phyloP scores from a whole-genome alignment of 2,329 filamentous ascomycete genomes.

The Fusarium palustre region DNA sequence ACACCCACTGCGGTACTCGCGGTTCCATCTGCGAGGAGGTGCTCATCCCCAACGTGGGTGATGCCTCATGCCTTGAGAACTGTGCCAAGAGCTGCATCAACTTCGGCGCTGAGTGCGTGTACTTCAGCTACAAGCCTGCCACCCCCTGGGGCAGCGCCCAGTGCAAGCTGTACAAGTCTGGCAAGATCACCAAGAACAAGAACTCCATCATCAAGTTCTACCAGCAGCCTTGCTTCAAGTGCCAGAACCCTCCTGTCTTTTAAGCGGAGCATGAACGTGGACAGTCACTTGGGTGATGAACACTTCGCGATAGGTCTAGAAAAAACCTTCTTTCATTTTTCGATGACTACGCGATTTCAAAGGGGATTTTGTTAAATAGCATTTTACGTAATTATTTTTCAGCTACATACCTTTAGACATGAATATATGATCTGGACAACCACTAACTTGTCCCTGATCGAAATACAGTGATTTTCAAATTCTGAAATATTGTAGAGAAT shows the following conservation, averaged over 20 bases:
- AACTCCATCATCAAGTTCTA: conserved; percentile 27
- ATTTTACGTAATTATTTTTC: conserved; percentile 36
- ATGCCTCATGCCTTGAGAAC: conserved; percentile 27
- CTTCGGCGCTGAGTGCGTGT: conserved; percentile 13
- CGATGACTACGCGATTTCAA: conserved; percentile 17
- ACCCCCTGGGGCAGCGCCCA: conserved; percentile 5
- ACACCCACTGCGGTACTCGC: conserved; percentile 21
- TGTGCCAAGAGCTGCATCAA: conserved; percentile 40
- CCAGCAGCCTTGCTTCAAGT: conserved; percentile 33
- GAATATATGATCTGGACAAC: conserved; percentile 38
- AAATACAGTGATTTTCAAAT: not conserved
- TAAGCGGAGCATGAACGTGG: not conserved
- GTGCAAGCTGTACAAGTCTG: conserved; percentile 32
- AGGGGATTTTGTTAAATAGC: conserved; percentile 9
- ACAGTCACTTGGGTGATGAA: not conserved
- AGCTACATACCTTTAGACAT: conserved; percentile 20
- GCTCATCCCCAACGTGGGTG: conserved; percentile 2
- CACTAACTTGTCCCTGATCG: conserved; percentile 16
- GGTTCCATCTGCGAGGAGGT: conserved; percentile 26
- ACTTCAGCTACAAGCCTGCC: conserved; percentile 26
- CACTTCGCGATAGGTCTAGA: not conserved
- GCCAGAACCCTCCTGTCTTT: not conserved
- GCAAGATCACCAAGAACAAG: conserved; percentile 10
- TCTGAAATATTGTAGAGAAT: not conserved
- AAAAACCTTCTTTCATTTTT: conserved; percentile 21